phyloP scores from a whole-genome alignment of 2,329 filamentous ascomycete species.

The Scytalidium sp. region DNA sequence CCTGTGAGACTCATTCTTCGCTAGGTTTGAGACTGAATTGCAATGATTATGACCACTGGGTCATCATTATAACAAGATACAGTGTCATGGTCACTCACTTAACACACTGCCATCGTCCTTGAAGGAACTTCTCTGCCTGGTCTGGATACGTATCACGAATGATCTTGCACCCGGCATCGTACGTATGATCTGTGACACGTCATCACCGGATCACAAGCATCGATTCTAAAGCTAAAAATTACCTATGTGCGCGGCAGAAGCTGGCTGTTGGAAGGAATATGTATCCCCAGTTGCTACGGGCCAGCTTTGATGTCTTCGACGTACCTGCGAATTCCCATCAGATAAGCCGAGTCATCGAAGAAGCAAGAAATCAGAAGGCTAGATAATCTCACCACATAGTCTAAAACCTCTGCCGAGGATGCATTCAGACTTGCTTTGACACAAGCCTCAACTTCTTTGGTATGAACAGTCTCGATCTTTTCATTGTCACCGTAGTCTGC shows the following conservation, averaged over 20 bases:
- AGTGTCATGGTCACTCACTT: constrained; percentile 5
- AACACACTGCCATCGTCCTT: constrained; percentile 1
- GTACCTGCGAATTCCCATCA: neutral
- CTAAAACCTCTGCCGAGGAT: neutral
- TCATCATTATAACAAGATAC: neutral
- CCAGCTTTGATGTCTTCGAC: constrained; percentile 3
- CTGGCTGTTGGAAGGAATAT: constrained; percentile 6
- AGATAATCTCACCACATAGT: neutral
- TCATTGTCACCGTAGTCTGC: constrained; percentile 3
- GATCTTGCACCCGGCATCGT: neutral
- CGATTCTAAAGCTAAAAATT: neutral
- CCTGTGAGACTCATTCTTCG: neutral
- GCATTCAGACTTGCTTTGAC: neutral
- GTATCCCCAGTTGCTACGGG: constrained; percentile 7
- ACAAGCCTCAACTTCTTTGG: neutral
- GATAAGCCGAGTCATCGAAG: neutral
- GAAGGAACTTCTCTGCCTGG: neutral
- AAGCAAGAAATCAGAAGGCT: neutral
- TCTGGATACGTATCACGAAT: neutral
- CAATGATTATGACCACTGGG: no score
- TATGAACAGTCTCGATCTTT: constrained; percentile 3
- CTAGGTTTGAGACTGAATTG: neutral
- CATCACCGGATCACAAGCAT: neutral
- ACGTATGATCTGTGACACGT: neutral
- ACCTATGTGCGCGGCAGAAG: constrained; percentile 5